A percentile compares a stretch with the other conserved stretches of the same genome.
Evolutionary conservation across 2,329 filamentous ascomycete species (phyloP).

Genomic region (Diplodia seriata): DNA sequence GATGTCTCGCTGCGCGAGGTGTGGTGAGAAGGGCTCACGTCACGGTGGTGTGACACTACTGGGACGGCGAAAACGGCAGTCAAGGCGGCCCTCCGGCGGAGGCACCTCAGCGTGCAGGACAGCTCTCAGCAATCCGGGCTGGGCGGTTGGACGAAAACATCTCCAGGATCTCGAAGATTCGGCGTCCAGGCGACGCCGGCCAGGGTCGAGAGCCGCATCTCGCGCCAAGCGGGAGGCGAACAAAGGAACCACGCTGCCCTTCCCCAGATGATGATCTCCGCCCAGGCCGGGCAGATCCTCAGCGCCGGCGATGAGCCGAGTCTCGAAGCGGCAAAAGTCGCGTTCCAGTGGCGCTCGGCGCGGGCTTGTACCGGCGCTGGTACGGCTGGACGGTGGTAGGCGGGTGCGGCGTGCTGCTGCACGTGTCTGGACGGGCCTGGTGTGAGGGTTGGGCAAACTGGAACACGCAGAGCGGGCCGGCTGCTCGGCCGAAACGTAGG

Average conservation of each 20-base stretch:
- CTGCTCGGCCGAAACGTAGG: constrained; percentile 7
- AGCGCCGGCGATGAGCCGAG: constrained; percentile 23
- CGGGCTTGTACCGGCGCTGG: neutral
- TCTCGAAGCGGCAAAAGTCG: constrained; percentile 12
- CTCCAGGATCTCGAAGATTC: constrained; percentile 24
- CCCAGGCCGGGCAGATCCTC: constrained; percentile 21
- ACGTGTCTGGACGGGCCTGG: constrained; percentile 25
- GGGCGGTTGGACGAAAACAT: constrained; percentile 1
- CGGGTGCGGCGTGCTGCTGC: constrained; percentile 14
- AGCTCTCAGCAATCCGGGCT: constrained; percentile 1
- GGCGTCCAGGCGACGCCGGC: constrained; percentile 22
- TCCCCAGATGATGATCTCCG: constrained; percentile 30
- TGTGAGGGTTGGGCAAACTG: constrained; percentile 6
- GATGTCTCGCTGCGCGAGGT: constrained; percentile 10
- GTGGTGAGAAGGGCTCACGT: constrained; percentile 26
- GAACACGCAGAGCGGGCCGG: neutral
- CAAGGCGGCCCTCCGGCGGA: neutral
- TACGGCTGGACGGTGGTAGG: neutral
- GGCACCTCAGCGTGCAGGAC: constrained; percentile 3
- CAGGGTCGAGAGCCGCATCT: constrained; percentile 28
- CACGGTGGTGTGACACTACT: constrained; percentile 31
- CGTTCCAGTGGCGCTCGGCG: constrained; percentile 14
- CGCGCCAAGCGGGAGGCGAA: constrained; percentile 25
- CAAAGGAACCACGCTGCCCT: constrained; percentile 22
- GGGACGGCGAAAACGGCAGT: constrained; percentile 18